phyloP scores from a whole-genome alignment of 805 yeast genomes.

The Cyberlindnera veronae region DNA sequence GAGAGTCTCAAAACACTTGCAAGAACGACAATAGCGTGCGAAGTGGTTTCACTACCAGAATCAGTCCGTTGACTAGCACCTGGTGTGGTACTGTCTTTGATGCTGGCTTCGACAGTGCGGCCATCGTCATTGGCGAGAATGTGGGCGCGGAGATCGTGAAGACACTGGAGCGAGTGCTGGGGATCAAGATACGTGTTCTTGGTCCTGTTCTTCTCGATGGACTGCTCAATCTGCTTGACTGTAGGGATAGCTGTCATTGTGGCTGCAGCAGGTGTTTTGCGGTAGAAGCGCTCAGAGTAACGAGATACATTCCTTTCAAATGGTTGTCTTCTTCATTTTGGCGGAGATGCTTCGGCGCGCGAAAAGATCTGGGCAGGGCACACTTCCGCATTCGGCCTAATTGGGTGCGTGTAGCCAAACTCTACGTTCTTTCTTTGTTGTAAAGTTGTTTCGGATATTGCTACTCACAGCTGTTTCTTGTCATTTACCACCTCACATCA shows the following conservation, averaged over 20 bases:
- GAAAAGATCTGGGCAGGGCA: constrained; percentile 1
- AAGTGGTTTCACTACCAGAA: too few species aligned
- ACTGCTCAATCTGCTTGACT: constrained; percentile 20
- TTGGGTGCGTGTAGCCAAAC: not conserved
- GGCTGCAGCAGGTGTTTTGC: not conserved
- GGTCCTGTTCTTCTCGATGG: constrained; percentile 17
- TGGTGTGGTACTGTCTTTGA: too few species aligned
- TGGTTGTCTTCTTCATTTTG: not conserved
- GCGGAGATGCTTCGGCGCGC: not conserved
- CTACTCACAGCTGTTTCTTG: too few species aligned
- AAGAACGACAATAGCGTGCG: constrained; percentile 45
- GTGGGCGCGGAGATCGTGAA: constrained; percentile 34
- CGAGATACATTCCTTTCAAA: not conserved
- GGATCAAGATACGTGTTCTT: constrained; percentile 20
- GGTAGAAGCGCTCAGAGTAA: not conserved
- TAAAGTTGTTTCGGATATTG: too few species aligned
- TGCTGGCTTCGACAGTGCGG: too few species aligned
- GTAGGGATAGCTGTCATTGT: constrained; percentile 9
- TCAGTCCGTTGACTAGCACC: too few species aligned
- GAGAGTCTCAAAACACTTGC: constrained; percentile 49
- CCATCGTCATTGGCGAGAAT: constrained; percentile 13
- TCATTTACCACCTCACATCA: too few species aligned
- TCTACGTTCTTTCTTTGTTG: too few species aligned
- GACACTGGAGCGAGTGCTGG: constrained; percentile 17
- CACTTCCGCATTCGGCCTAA: constrained; percentile 3